Conservation (phyloP, 2,329 filamentous ascomycete species). For the Penicillium psychrosexuale region DNA sequence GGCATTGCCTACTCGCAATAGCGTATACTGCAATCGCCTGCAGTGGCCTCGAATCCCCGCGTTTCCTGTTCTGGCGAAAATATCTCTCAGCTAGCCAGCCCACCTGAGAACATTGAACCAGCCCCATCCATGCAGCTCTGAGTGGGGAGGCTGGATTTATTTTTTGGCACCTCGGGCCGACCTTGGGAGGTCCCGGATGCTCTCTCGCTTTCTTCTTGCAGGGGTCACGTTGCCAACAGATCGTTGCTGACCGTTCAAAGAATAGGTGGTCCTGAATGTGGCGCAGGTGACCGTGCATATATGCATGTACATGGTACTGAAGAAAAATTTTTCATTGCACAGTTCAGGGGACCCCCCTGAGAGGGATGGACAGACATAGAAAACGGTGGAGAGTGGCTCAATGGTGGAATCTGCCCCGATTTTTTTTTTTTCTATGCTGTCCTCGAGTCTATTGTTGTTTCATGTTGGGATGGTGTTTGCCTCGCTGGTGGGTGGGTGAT, state of each 20-base stretch:
- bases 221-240: slow-evolving; percentile 11
- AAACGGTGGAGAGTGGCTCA: slow-evolving; percentile 4
- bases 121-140: slow-evolving; percentile 10
- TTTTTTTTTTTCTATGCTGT: background rate
- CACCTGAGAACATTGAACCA: background rate
- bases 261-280: slow-evolving; percentile 9
- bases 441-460: background rate
- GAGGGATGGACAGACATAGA: slow-evolving; percentile 1
- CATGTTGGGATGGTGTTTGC: slow-evolving; percentile 5
- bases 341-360: slow-evolving; percentile 7
- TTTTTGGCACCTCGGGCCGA: slow-evolving; percentile 11
- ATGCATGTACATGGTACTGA: slow-evolving; percentile 14
- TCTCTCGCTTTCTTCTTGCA: slow-evolving; percentile 10
- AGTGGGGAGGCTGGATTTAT: slow-evolving; percentile 16
- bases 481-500: slow-evolving; percentile 4
- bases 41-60: slow-evolving; percentile 7
- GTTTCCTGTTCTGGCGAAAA: slow-evolving; percentile 4
- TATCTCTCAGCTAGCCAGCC: slow-evolving; percentile 11
- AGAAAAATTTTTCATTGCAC: slow-evolving; percentile 13
- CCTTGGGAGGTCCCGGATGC: slow-evolving; percentile 9
- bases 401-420: background rate
- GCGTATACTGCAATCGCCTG: slow-evolving; percentile 9
- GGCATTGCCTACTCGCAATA: slow-evolving; percentile 19
- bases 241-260: slow-evolving; percentile 9
- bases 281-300: slow-evolving; percentile 18